These are phyloP conservation scores for Cytospora paraplurivora DNA, from an alignment of 2,329 filamentous ascomycete genomes.

Conservation along the genomic window DNA sequence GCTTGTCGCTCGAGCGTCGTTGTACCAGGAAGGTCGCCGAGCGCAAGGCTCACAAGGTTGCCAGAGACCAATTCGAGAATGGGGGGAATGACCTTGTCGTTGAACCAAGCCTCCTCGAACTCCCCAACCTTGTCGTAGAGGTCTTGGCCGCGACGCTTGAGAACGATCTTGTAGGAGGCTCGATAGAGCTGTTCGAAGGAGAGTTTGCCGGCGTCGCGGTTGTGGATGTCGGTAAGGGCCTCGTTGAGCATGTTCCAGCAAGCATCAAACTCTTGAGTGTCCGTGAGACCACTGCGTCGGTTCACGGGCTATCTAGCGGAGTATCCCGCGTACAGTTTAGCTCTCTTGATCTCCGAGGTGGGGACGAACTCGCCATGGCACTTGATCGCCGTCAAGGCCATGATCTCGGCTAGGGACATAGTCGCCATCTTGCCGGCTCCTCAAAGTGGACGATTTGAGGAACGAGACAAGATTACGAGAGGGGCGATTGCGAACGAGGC, in stretches of 20 bases:
- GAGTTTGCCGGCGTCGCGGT: slow-evolving; percentile 83
- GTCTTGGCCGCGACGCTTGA: slow-evolving; percentile 80
- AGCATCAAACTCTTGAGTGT: slow-evolving; percentile 77
- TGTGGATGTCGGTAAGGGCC: slow-evolving; percentile 86
- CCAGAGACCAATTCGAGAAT: slow-evolving; percentile 73
- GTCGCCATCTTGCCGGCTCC: neutral
- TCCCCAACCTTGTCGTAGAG: slow-evolving; percentile 80
- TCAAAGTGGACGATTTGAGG: neutral
- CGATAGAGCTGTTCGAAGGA: slow-evolving; percentile 97
- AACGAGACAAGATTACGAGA: neutral
- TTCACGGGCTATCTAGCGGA: slow-evolving; percentile 33
- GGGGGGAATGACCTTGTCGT: slow-evolving; percentile 67
- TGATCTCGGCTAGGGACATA: neutral
- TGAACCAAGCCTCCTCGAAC: slow-evolving; percentile 83
- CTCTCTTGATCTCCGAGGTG: neutral
- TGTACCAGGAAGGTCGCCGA: slow-evolving; percentile 57
- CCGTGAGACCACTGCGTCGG: slow-evolving; percentile 38
- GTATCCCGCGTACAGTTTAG: neutral
- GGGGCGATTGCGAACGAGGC: neutral
- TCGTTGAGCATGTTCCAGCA: slow-evolving; percentile 77
- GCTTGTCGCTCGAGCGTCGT: slow-evolving; percentile 78
- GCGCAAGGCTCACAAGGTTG: slow-evolving; percentile 62
- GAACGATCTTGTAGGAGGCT: slow-evolving; percentile 88
- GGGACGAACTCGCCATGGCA: neutral
- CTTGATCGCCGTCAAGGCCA: too few species aligned